Evolutionary conservation across 345 rosid genomes (phyloP).

Genomic region (Microcos paniculata): DNA sequence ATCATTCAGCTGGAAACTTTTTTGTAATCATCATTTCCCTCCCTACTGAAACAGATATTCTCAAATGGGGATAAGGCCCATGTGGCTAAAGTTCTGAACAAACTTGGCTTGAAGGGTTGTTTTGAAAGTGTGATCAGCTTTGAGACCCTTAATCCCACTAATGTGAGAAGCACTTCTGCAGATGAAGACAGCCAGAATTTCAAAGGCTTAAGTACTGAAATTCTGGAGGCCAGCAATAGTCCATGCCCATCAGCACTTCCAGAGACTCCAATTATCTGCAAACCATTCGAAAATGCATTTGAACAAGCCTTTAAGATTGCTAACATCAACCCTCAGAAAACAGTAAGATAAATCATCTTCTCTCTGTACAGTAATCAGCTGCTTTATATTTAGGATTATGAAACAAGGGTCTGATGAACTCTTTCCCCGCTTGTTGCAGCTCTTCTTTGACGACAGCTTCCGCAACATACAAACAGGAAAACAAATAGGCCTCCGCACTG

Average conservation of each 20-base stretch:
- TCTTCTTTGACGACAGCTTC: constrained; percentile 84
- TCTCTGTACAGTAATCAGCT: background rate
- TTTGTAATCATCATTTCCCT: background rate
- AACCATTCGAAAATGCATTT: constrained; percentile 69
- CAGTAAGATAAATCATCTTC: constrained; percentile 39
- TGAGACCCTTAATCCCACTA: constrained; percentile 50
- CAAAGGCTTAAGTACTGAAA: constrained; percentile 18
- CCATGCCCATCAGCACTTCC: constrained; percentile 38
- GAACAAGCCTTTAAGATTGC: constrained; percentile 60
- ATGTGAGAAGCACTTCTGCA: constrained; percentile 26
- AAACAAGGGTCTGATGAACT: background rate
- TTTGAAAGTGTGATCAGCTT: constrained; percentile 61
- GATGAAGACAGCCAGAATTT: constrained; percentile 29
- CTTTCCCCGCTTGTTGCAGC: constrained; percentile 34
- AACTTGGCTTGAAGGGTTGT: constrained; percentile 64
- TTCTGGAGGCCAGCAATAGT: constrained; percentile 33
- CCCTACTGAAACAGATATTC: constrained; percentile 35
- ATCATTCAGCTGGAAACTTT: background rate
- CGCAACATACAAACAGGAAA: constrained; percentile 74
- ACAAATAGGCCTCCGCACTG: constrained; percentile 67
- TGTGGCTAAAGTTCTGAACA: constrained; percentile 44
- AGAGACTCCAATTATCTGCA: constrained; percentile 66
- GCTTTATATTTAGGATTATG: background rate
- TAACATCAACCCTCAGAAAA: constrained; percentile 65
- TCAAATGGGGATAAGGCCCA: constrained; percentile 61